A percentile compares a stretch with the other conserved stretches of the same genome.
Evolutionary conservation across 2,329 filamentous ascomycete genomes (phyloP).

Genomic region (Hypoxylon sp.): DNA sequence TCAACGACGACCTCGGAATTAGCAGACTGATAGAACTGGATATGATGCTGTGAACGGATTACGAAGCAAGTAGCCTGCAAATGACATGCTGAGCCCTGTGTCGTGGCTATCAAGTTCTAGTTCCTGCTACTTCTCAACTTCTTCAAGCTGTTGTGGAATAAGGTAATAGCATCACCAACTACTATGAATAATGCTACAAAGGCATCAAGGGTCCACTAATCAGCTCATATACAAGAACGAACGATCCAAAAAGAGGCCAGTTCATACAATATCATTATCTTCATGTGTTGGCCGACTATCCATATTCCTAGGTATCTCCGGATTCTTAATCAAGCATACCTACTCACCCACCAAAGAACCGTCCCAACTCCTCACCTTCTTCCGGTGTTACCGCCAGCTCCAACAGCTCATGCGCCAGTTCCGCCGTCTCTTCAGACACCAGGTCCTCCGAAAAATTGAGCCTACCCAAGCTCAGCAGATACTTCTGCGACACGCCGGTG

Average conservation of each 20-base stretch:
- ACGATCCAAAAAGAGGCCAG: not conserved
- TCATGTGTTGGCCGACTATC: not conserved
- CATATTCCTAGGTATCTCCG: constrained; percentile 14
- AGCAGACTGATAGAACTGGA: not conserved
- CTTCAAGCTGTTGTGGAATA: not conserved
- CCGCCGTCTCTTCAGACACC: constrained; percentile 83
- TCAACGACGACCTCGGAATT: not conserved
- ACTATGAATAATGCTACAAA: not conserved
- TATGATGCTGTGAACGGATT: not conserved
- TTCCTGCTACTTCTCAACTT: no score
- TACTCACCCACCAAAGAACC: constrained; percentile 54
- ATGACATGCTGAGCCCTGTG: not conserved
- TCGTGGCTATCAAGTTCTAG: not conserved
- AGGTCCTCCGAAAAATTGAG: constrained; percentile 85
- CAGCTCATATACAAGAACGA: not conserved
- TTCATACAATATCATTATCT: not conserved
- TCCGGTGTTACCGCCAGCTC: constrained; percentile 86
- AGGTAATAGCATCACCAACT: not conserved
- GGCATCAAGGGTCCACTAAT: not conserved
- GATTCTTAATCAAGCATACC: constrained; percentile 11
- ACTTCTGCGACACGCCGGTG: constrained; percentile 82
- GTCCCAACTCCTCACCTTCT: constrained; percentile 60
- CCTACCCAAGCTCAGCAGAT: constrained; percentile 82
- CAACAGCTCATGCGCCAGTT: constrained; percentile 84
- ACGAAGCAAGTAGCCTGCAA: not conserved